These are phyloP conservation scores for Wickerhamomyces chambardii DNA, from an alignment of 805 yeast genomes.

Conservation along the genomic window DNA sequence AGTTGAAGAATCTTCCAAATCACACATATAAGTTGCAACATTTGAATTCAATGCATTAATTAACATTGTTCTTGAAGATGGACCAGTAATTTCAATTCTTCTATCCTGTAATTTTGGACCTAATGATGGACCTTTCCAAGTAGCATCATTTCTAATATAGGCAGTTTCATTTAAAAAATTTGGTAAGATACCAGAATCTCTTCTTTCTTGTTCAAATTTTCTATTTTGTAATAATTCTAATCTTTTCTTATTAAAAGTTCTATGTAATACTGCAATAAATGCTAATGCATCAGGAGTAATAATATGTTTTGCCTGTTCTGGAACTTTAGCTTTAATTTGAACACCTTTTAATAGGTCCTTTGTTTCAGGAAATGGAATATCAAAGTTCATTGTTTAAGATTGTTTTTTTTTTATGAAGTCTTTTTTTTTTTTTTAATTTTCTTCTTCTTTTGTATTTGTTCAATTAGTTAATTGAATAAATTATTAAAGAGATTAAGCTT, in stretches of 20 bases:
- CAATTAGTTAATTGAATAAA: too few species aligned
- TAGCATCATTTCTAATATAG: slow-evolving; percentile 58
- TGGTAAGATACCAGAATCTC: slow-evolving; percentile 56
- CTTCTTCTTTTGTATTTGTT: too few species aligned
- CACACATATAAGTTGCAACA: slow-evolving; percentile 81
- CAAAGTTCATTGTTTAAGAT: slow-evolving; percentile 1
- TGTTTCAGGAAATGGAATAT: slow-evolving; percentile 19
- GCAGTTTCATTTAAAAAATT: slow-evolving; percentile 63
- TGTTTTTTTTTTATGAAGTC: too few species aligned
- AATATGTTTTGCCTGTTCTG: slow-evolving; percentile 28
- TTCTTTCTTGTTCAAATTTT: slow-evolving; percentile 44
- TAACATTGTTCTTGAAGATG: slow-evolving; percentile 78
- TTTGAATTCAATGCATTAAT: slow-evolving; percentile 72
- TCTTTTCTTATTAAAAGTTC: slow-evolving; percentile 60
- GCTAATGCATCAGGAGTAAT: slow-evolving; percentile 44
- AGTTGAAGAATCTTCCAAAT: slow-evolving; percentile 76
- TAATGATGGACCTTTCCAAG: slow-evolving; percentile 68
- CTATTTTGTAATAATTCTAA: slow-evolving; percentile 52
- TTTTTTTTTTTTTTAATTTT: too few species aligned
- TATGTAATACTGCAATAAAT: slow-evolving; percentile 64
- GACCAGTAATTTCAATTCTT: slow-evolving; percentile 80
- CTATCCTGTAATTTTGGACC: slow-evolving; percentile 70
- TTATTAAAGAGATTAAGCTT: too few species aligned
- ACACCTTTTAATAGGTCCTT: slow-evolving; percentile 25
- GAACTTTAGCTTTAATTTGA: slow-evolving; percentile 25